These are phyloP conservation scores for Aureobasidium lini DNA, from an alignment of 2,329 filamentous ascomycete species.

Conservation along the genomic window DNA sequence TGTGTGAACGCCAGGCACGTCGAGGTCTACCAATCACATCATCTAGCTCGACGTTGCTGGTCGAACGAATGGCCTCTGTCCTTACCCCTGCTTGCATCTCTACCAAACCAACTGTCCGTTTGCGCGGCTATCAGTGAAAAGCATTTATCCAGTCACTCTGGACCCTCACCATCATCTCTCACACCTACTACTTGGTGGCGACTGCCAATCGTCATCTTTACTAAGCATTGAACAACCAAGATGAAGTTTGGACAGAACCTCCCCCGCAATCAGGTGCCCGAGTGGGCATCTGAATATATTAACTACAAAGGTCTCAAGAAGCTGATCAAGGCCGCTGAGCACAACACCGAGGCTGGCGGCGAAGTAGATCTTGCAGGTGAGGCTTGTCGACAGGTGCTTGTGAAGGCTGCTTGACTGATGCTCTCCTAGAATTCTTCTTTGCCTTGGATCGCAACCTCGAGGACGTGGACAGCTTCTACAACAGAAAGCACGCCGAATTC, in stretches of 20 bases:
- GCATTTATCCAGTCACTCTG: background rate
- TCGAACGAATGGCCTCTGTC: slow-evolving; percentile 10
- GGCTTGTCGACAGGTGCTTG: slow-evolving; percentile 27
- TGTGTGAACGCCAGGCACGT: background rate
- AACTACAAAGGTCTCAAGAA: slow-evolving; percentile 92
- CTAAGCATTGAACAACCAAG: slow-evolving; percentile 1
- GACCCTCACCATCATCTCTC: background rate
- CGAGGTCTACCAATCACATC: background rate
- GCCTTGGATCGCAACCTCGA: slow-evolving; percentile 94
- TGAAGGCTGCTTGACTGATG: slow-evolving; percentile 20
- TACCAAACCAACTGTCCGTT: slow-evolving; percentile 14
- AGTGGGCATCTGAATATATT: slow-evolving; percentile 79
- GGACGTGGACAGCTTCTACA: slow-evolving; percentile 94
- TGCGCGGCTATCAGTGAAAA: slow-evolving; percentile 11
- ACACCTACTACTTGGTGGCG: background rate
- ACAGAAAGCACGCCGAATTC: slow-evolving; percentile 84
- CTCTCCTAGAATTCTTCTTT: slow-evolving; percentile 79
- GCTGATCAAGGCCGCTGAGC: slow-evolving; percentile 74
- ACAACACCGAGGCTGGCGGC: slow-evolving; percentile 57
- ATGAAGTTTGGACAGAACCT: slow-evolving; percentile 51
- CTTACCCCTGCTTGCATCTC: background rate
- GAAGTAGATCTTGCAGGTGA: slow-evolving; percentile 86
- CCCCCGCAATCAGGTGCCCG: slow-evolving; percentile 74
- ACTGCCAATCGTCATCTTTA: background rate
- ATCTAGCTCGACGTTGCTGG: background rate